Evolutionary conservation across 179 eudicot species (phyloP).

Genomic region (Amaranthus tricolor): DNA sequence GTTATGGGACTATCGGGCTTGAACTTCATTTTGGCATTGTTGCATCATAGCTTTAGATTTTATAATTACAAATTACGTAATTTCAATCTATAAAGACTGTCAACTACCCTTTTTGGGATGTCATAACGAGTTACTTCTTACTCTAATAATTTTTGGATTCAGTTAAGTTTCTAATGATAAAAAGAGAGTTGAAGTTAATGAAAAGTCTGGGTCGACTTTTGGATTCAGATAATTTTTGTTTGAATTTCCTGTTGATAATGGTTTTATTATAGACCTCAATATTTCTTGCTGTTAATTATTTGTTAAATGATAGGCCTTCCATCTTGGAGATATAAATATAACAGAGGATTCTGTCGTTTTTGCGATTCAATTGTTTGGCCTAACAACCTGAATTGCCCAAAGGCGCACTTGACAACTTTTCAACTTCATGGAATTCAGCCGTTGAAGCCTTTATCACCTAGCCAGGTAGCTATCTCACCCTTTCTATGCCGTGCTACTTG

Average conservation of each 20-base stretch:
- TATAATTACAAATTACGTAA: no score
- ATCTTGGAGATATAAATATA: conserved; percentile 39
- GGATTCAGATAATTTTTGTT: background rate
- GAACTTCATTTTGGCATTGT: background rate
- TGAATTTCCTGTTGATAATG: background rate
- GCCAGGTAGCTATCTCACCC: conserved; percentile 43
- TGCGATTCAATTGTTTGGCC: conserved; percentile 72
- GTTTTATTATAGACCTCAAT: background rate
- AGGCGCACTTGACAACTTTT: conserved; percentile 7
- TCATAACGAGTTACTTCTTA: background rate
- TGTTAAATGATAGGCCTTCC: conserved; percentile 39
- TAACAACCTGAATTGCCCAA: conserved; percentile 43
- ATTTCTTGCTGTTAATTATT: background rate
- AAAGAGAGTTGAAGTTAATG: background rate
- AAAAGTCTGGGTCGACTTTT: background rate
- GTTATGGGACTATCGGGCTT: background rate
- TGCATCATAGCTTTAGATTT: conserved; percentile 5
- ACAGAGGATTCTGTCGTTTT: conserved; percentile 62
- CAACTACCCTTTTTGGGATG: background rate
- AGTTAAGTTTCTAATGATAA: background rate
- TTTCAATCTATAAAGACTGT: background rate
- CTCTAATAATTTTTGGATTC: background rate
- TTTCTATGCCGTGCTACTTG: background rate
- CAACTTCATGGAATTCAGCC: conserved; percentile 25
- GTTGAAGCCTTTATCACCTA: conserved; percentile 44